These are phyloP conservation scores for Pichia sp. DNA, from an alignment of 1,139 yeast genomes.

Conservation along the genomic window DNA sequence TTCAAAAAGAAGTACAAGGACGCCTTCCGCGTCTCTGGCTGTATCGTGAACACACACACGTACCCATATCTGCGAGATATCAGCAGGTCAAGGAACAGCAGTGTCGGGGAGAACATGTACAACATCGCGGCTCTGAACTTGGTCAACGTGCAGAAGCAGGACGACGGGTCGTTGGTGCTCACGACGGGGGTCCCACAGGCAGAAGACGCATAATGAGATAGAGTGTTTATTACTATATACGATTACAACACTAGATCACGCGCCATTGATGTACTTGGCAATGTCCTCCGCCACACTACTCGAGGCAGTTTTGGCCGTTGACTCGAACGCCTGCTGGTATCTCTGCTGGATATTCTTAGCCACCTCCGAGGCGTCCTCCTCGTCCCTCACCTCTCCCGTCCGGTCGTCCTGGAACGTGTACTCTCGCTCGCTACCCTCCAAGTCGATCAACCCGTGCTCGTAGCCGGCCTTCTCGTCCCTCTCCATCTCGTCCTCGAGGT, in stretches of 20 bases:
- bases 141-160: slow-evolving; percentile 20
- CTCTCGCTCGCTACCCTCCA: slow-evolving; percentile 54
- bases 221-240: not conserved
- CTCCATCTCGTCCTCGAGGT: slow-evolving; percentile 31
- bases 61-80: slow-evolving; percentile 22
- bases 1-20: slow-evolving; percentile 1
- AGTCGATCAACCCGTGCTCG: slow-evolving; percentile 49
- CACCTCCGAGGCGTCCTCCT: slow-evolving; percentile 14
- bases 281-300: slow-evolving; percentile 67
- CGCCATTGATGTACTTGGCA: slow-evolving; percentile 49
- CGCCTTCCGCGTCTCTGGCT: slow-evolving; percentile 16
- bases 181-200: not conserved
- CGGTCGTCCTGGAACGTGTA: slow-evolving; percentile 74
- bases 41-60: slow-evolving; percentile 23
- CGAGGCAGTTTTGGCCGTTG: slow-evolving; percentile 57
- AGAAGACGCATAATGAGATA: not conserved
- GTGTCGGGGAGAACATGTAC: slow-evolving; percentile 18
- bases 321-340: slow-evolving; percentile 67
- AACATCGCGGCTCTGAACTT: slow-evolving; percentile 24
- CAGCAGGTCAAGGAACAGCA: slow-evolving; percentile 6
- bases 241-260: not conserved
- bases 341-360: slow-evolving; percentile 56
- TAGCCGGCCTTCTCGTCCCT: slow-evolving; percentile 45
- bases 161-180: slow-evolving; percentile 14
- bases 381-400: slow-evolving; percentile 51